Percentiles rank a stretch among this genome's conserved stretches.
Conservation (phyloP, 768 basidiomycete species). For the Lactarius psammicola region DNA sequence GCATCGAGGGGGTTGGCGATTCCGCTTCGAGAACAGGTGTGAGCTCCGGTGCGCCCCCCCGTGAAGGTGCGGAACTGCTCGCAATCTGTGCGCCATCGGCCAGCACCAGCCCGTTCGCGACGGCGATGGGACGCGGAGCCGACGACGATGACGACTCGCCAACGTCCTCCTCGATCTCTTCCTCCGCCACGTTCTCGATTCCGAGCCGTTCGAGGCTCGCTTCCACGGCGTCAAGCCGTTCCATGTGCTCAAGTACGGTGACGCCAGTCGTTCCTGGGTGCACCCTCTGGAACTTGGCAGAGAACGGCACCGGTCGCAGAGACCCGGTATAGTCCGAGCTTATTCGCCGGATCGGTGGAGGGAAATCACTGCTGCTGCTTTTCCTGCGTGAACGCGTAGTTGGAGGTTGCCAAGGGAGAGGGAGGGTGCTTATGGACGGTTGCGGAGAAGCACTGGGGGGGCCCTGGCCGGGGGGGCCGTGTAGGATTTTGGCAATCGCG, state of each 20-base stretch:
- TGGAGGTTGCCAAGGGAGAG: conserved; percentile 52
- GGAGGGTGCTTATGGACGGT: conserved; percentile 61
- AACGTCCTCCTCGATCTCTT: conserved; percentile 40
- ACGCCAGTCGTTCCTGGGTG: conserved; percentile 87
- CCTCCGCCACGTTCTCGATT: conserved; percentile 51
- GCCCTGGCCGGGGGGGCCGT: conserved; percentile 31
- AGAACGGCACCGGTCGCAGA: conserved; percentile 76
- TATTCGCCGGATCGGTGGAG: conserved; percentile 63
- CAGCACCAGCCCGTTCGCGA: background rate
- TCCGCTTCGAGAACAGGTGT: conserved; percentile 25
- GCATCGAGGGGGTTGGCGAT: conserved; percentile 23
- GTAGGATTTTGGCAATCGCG: conserved; percentile 37
- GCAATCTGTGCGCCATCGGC: background rate
- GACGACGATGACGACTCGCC: conserved; percentile 20
- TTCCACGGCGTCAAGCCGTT: conserved; percentile 80
- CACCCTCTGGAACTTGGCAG: conserved; percentile 78
- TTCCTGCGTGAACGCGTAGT: conserved; percentile 57
- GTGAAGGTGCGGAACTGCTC: conserved; percentile 23
- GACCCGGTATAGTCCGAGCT: conserved; percentile 63
- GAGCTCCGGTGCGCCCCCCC: conserved; percentile 25
- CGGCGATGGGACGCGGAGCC: conserved; percentile 11
- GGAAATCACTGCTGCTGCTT: conserved; percentile 63
- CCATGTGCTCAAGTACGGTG: conserved; percentile 79
- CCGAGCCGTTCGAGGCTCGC: conserved; percentile 75
- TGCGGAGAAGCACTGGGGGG: conserved; percentile 51